phyloP scores from a whole-genome alignment of 306 rosid genomes.

The Mucuna pruriens region DNA sequence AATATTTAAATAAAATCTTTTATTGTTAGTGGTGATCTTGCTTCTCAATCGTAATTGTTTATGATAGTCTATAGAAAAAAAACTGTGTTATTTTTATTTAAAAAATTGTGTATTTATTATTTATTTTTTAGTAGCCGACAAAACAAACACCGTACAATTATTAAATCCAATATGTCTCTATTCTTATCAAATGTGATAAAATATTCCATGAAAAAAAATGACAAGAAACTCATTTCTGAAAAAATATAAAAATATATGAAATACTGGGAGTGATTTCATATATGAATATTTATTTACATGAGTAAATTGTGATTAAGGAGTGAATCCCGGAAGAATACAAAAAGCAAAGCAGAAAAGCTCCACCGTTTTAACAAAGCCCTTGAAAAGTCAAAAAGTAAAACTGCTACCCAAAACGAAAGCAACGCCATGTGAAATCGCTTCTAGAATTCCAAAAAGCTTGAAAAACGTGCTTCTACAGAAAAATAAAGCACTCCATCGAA shows the following conservation, averaged over 20 bases:
- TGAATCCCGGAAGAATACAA: not conserved
- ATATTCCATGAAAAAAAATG: not conserved
- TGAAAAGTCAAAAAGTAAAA: conserved; percentile 40
- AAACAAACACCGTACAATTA: not conserved
- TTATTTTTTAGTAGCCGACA: not conserved
- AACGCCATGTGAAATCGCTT: conserved; percentile 33
- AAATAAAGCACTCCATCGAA: conserved; percentile 93
- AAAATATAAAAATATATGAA: not conserved
- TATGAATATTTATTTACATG: not conserved
- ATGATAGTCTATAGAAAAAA: too few species aligned
- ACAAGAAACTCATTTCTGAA: not conserved
- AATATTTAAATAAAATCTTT: too few species aligned
- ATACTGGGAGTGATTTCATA: not conserved
- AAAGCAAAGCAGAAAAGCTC: not conserved
- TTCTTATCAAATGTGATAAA: not conserved
- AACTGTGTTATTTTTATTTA: too few species aligned
- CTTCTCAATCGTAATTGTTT: too few species aligned
- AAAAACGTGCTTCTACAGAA: conserved; percentile 61
- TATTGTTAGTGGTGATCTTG: too few species aligned
- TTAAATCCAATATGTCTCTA: not conserved
- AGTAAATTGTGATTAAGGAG: not conserved
- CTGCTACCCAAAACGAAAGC: conserved; percentile 2
- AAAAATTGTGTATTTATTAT: not conserved
- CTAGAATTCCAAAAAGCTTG: conserved; percentile 17
- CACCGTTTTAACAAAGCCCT: not conserved